phyloP scores from a whole-genome alignment of 2,329 filamentous ascomycete genomes.

The Pseudocercospora macadamiae region DNA sequence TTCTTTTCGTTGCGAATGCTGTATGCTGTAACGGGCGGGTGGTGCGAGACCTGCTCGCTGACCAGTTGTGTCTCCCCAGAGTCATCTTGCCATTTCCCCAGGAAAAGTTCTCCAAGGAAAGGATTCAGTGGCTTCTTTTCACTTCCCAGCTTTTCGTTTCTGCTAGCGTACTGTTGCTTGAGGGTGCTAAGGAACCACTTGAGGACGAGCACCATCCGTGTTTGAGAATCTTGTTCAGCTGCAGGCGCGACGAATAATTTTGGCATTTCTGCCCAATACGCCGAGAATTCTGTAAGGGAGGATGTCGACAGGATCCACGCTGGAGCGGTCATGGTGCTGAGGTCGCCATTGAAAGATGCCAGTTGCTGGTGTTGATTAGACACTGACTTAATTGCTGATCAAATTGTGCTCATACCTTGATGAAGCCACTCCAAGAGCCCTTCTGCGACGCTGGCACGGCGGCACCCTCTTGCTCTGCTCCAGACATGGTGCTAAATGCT shows the following conservation, averaged over 20 bases:
- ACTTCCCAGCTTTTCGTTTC: conserved; percentile 80
- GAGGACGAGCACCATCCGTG: conserved; percentile 82
- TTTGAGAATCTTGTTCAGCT: conserved; percentile 75
- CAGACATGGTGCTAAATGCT: conserved; percentile 18
- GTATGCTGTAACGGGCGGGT: conserved; percentile 94
- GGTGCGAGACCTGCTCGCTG: conserved; percentile 95
- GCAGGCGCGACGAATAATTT: conserved; percentile 79
- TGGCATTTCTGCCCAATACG: conserved; percentile 61
- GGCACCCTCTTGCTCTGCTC: conserved; percentile 42
- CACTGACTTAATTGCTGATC: neutral
- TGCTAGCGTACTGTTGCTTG: conserved; percentile 77
- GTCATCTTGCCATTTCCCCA: conserved; percentile 85
- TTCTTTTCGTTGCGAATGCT: conserved; percentile 84
- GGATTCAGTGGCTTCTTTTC: conserved; percentile 99
- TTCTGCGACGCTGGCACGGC: conserved; percentile 51
- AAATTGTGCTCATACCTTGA: conserved; percentile 44
- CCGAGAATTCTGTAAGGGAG: conserved; percentile 61
- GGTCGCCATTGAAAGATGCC: conserved; percentile 59
- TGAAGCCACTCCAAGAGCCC: conserved; percentile 53
- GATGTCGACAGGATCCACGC: conserved; percentile 59
- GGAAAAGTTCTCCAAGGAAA: conserved; percentile 90
- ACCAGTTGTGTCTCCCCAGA: conserved; percentile 82
- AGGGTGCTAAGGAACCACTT: conserved; percentile 95
- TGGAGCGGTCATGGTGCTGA: conserved; percentile 59
- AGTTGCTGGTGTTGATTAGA: conserved; percentile 48